Evolutionary conservation across 768 basidiomycete genomes (phyloP), one percentile per base, ranked within the genome.

Genomic region (Trametes punicea): DNA sequence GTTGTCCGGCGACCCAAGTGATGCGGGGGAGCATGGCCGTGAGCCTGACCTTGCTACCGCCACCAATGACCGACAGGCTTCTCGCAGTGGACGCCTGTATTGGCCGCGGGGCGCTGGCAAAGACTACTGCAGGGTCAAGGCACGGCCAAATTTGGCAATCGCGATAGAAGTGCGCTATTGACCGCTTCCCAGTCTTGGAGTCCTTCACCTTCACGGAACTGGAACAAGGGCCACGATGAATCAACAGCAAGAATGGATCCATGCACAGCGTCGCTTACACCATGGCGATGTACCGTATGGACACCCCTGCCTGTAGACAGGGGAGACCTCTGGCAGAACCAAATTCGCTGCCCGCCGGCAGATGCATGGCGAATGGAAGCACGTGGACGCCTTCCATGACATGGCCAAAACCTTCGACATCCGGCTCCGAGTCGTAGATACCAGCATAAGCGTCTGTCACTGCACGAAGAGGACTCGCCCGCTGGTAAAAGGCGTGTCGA

Each of bases 131-230:
- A 3, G 87, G 81, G 55, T 90, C 78, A 18, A 93, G 70, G 42
- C 81, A 81, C 1, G 93, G 92, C 82, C 85, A 92, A 26, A 95
- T 74, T 50, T 85, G 82, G 69, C 91, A 86, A 42, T 84, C 74
- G 8, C 93, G 83, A 69, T 94, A 96, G 69, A 95, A 93, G 70
- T 97, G 93, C 3, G 93, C 87, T 30, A 95, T 86, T 3, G 89
- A 90, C 13, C 81, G 77, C 62, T 78, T 79, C 25, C 75, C 73
- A 4, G 81, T 81, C 15, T 76, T 71, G 2, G 81, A 65, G 50
- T 90, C 83, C 68, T 87, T 88, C 55, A 95, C 79, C 70, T 87
- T 88, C 62, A 91, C 71, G 9, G 88, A 89, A 5, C 89, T 89
- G 57, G 42, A 5, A 40, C n/a, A n/a, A n/a, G n/a, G n/a, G n/a